A percentile compares a stretch with the other conserved stretches of the same genome.
These are phyloP conservation scores for fission yeast (Schizosaccharomyces pombe) DNA, from an alignment of 805 yeast genomes.

Conservation along the genomic window DNA sequence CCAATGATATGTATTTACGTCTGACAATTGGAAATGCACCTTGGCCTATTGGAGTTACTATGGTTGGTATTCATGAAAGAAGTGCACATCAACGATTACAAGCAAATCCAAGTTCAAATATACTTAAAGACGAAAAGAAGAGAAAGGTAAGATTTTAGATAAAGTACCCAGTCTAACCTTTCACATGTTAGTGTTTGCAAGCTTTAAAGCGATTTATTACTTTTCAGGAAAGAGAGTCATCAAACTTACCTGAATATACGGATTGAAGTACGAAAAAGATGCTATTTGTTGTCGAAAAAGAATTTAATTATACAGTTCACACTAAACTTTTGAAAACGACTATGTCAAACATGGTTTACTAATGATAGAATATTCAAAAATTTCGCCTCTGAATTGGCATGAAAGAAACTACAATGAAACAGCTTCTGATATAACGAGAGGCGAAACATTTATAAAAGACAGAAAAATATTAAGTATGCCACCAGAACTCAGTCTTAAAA, in stretches of 20 bases:
- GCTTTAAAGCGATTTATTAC: constrained; percentile 53
- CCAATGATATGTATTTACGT: constrained; percentile 47
- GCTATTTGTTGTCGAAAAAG: too few relatives aligned
- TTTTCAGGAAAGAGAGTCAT: constrained; percentile 20
- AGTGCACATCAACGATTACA: constrained; percentile 34
- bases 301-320: too few relatives aligned
- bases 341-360: too few relatives aligned
- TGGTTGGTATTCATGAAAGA: constrained; percentile 59
- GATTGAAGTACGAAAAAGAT: too few relatives aligned
- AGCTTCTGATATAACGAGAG: too few relatives aligned
- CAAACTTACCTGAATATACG: constrained; percentile 1
- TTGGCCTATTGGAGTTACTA: constrained; percentile 74
- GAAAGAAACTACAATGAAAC: too few relatives aligned
- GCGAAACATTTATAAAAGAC: too few relatives aligned
- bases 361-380: too few relatives aligned
- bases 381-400: too few relatives aligned
- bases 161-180: background rate
- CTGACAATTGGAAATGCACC: constrained; percentile 70
- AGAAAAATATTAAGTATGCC: too few relatives aligned
- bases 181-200: constrained; percentile 33
- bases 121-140: constrained; percentile 56
- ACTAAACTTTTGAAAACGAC: too few relatives aligned
- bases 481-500: too few relatives aligned
- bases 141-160: constrained; percentile 15
- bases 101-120: constrained; percentile 27